A percentile compares a stretch with the other conserved stretches of the same genome.
Evolutionary conservation across 176 grass and related monocot genomes (phyloP).

Genomic region (Neostapfia colusana): DNA sequence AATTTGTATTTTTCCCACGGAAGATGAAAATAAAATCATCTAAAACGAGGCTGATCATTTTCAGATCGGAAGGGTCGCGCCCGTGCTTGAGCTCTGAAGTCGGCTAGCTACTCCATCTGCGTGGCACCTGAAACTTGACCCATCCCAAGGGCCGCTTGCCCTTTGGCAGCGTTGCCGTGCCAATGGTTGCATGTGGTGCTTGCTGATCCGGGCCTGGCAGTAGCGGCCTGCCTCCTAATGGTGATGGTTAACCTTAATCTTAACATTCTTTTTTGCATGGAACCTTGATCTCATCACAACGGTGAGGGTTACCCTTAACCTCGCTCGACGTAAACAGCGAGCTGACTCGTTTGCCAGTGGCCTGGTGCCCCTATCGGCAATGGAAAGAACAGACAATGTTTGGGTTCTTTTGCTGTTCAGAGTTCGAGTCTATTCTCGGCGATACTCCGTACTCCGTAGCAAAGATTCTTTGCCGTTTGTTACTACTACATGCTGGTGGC

Average conservation of each 20-base stretch:
- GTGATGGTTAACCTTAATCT: background rate
- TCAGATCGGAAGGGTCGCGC: background rate
- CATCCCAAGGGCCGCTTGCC: conserved; percentile 43
- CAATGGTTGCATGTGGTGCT: background rate
- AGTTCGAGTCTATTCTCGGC: background rate
- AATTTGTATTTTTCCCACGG: background rate
- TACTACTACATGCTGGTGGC: background rate
- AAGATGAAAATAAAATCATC: background rate
- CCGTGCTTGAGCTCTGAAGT: background rate
- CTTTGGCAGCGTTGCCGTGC: background rate
- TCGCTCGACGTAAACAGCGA: background rate
- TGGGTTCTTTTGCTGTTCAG: background rate
- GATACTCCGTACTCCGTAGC: too few relatives aligned
- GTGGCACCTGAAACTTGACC: conserved; percentile 24
- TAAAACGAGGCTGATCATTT: background rate
- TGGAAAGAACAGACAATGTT: background rate
- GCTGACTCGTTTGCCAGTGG: background rate
- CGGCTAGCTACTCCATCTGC: background rate
- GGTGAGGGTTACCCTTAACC: background rate
- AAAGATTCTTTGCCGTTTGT: too few relatives aligned
- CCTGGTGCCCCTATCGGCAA: background rate
- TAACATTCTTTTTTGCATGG: background rate
- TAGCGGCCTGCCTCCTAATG: background rate
- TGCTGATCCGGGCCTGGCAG: background rate
- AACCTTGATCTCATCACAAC: background rate